These are phyloP conservation scores for Barnettozyma vustinii DNA, from an alignment of 805 yeast species.

Conservation along the genomic window DNA sequence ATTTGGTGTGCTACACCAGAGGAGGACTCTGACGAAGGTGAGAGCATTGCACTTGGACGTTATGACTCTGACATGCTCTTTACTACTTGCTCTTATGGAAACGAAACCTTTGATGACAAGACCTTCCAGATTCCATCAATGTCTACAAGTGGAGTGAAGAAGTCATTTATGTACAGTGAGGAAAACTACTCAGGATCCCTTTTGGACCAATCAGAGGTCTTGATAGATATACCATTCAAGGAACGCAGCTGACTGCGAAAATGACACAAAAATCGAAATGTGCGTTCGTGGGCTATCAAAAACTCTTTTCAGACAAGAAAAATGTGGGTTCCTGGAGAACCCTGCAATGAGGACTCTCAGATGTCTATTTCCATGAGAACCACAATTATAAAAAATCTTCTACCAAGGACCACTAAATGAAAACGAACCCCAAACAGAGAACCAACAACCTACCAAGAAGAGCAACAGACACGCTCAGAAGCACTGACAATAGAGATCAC, in stretches of 20 bases:
- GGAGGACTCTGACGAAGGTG: conserved; percentile 1
- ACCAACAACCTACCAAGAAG: background rate
- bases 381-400: background rate
- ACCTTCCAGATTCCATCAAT: conserved; percentile 1
- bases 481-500: background rate
- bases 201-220: background rate
- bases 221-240: conserved; percentile 6
- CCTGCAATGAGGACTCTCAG: background rate
- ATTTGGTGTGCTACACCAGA: conserved; percentile 51
- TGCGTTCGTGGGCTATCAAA: background rate
- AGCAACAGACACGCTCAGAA: background rate
- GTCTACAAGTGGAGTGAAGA: background rate
- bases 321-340: background rate
- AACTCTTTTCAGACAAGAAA: background rate
- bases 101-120: background rate
- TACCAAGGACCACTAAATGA: background rate
- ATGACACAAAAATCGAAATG: background rate
- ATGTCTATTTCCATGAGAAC: background rate
- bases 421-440: background rate
- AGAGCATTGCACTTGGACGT: background rate
- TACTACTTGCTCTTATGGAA: background rate
- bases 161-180: background rate
- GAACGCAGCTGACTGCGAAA: background rate
- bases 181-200: background rate
- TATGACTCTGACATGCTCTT: background rate